Conservation (phyloP, 805 yeast genomes). For the Candida broadrunensis region DNA sequence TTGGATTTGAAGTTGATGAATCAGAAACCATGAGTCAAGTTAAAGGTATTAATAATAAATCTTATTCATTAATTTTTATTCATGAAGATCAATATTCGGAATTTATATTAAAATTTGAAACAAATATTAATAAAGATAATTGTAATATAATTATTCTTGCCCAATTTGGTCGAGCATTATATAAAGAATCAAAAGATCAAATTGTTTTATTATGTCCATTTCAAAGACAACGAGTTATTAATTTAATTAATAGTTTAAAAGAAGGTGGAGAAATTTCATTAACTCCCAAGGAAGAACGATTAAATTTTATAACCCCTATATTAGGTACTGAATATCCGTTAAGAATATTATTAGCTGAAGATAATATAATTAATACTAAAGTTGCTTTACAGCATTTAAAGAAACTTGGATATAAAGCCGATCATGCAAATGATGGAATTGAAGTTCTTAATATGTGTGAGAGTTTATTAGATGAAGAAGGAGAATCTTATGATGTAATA, state of each 20-base stretch:
- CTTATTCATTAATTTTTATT: conserved; percentile 18
- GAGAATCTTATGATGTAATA: conserved; percentile 45
- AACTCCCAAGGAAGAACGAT: background rate
- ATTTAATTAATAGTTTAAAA: conserved; percentile 4
- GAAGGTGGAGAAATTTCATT: background rate
- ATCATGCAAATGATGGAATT: conserved; percentile 51
- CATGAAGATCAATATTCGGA: conserved; percentile 14
- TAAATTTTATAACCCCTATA: background rate
- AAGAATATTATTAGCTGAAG: conserved; percentile 52
- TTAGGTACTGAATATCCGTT: conserved; percentile 33
- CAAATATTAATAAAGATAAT: conserved; percentile 5
- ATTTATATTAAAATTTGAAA: conserved; percentile 7
- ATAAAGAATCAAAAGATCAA: conserved; percentile 18
- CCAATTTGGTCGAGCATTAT: conserved; percentile 25
- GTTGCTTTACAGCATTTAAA: conserved; percentile 50
- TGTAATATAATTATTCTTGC: conserved; percentile 22
- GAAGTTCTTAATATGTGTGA: conserved; percentile 39
- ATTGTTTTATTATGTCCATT: conserved; percentile 27
- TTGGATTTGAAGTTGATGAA: conserved; percentile 29
- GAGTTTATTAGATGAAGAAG: conserved; percentile 16
- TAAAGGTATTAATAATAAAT: conserved; percentile 4
- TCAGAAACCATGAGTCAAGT: conserved; percentile 15
- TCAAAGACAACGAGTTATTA: conserved; percentile 20
- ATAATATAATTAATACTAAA: conserved; percentile 46
- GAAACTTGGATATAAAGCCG: conserved; percentile 49